Percentiles rank a stretch among this genome's conserved stretches.
Evolutionary conservation across 2,329 filamentous ascomycete genomes (phyloP).

Genomic region (Tolypocladium nubicola): DNA sequence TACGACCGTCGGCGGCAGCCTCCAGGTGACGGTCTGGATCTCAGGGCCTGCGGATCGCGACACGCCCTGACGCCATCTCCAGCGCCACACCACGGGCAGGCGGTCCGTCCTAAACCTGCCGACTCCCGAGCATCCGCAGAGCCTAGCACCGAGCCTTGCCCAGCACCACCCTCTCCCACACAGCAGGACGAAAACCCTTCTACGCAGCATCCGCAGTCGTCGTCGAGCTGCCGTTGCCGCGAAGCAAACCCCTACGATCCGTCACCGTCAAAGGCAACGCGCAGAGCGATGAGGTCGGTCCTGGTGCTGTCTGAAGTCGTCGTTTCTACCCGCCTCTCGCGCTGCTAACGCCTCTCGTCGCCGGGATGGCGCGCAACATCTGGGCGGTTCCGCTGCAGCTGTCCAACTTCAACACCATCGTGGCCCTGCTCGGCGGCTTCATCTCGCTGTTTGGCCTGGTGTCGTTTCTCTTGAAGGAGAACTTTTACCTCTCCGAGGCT

Average conservation of each 20-base stretch:
- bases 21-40: no score
- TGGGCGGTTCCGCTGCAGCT: slow-evolving; percentile 38
- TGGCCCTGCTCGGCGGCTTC: slow-evolving; percentile 74
- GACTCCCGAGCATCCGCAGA: not conserved
- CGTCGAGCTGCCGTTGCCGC: not conserved
- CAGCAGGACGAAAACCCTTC: not conserved
- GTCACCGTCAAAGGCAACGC: not conserved
- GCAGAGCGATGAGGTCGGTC: slow-evolving; percentile 4
- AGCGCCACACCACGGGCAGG: not conserved
- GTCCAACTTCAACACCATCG: slow-evolving; percentile 76
- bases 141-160: not conserved
- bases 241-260: not conserved
- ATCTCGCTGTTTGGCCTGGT: slow-evolving; percentile 85
- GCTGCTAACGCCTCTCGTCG: slow-evolving; percentile 10
- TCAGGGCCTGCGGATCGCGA: not conserved
- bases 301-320: slow-evolving; percentile 1
- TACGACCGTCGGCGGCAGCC: no score
- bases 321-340: not conserved
- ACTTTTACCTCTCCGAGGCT: slow-evolving; percentile 83
- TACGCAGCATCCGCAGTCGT: not conserved
- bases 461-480: slow-evolving; percentile 82
- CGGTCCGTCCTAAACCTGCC: no score
- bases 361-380: slow-evolving; percentile 12
- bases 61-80: not conserved
- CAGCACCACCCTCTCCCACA: not conserved